Conservation (phyloP, 345 rosid species). For the Citrus australasica region DNA sequence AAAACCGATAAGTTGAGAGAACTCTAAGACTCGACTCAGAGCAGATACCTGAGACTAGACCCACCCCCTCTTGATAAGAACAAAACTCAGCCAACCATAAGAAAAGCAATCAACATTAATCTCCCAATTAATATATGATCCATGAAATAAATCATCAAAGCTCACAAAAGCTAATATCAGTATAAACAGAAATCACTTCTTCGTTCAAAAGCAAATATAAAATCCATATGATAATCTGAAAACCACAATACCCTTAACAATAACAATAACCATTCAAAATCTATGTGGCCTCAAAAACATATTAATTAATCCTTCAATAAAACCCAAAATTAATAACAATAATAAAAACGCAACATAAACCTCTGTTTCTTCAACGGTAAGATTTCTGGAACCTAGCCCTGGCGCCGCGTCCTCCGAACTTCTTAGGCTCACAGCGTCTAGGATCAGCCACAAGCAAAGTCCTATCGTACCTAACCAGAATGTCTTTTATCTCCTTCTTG, state of each 20-base stretch:
- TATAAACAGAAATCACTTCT: background rate
- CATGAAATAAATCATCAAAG: background rate
- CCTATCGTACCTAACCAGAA: slow-evolving; percentile 70
- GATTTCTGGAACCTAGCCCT: slow-evolving; percentile 89
- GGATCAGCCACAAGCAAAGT: slow-evolving; percentile 90
- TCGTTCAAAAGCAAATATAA: background rate
- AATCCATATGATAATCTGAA: background rate
- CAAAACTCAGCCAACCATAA: background rate
- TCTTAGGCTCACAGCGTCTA: slow-evolving; percentile 89
- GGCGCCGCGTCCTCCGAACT: slow-evolving; percentile 90
- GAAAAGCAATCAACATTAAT: background rate
- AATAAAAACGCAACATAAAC: background rate
- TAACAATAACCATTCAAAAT: background rate
- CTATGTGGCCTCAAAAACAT: background rate
- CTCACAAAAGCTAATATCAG: background rate
- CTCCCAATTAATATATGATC: background rate
- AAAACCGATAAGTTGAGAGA: background rate
- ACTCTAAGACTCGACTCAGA: no score
- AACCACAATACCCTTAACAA: background rate
- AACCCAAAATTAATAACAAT: background rate
- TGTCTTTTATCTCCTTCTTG: slow-evolving; percentile 87
- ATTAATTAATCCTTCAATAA: background rate
- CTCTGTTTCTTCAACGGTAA: slow-evolving; percentile 57
- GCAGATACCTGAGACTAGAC: background rate
- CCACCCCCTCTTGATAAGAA: background rate